phyloP scores from a whole-genome alignment of 371 early-diverging fungal genomes.

The Mortierella sp. region DNA sequence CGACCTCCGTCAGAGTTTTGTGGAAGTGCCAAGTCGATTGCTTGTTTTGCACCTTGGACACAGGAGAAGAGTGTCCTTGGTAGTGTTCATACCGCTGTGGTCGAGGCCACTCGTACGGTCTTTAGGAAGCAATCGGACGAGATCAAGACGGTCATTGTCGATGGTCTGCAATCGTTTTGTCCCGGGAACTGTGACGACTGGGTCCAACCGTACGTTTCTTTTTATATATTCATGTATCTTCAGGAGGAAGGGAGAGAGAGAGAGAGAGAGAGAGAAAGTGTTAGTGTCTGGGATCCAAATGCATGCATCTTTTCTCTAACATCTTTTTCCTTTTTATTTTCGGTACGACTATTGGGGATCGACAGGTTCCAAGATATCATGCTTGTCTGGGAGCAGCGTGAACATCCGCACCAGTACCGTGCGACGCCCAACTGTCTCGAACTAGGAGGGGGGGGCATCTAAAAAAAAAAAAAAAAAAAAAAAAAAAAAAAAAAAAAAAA shows the following conservation, averaged over 20 bases:
- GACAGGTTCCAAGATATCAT: constrained; percentile 42
- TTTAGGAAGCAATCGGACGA: not conserved
- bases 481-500: not conserved
- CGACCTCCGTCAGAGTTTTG: constrained; percentile 33
- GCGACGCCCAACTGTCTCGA: constrained; percentile 41
- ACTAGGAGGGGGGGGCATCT: constrained; percentile 36
- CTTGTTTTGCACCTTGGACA: constrained; percentile 42
- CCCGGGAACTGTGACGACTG: constrained; percentile 38
- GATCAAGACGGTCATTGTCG: constrained; percentile 20
- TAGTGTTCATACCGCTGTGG: constrained; percentile 21
- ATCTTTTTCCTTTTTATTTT: not conserved
- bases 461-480: not conserved
- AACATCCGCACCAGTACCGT: constrained; percentile 24
- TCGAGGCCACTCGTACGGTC: not conserved
- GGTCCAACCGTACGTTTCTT: constrained; percentile 31
- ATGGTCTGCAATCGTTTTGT: constrained; percentile 22
- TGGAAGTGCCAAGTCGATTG: constrained; percentile 42
- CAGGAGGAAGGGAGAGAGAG: not conserved
- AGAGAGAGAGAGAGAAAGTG: not conserved
- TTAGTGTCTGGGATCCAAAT: not conserved
- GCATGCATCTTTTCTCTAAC: constrained; percentile 3
- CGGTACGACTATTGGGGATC: too few relatives aligned
- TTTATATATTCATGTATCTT: not conserved
- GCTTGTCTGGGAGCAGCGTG: constrained; percentile 42
- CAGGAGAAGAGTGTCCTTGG: constrained; percentile 28